Percentiles rank a stretch among this genome's conserved stretches.
phyloP scores from a whole-genome alignment of 345 rosid genomes.

The Melastoma malabathricum region DNA sequence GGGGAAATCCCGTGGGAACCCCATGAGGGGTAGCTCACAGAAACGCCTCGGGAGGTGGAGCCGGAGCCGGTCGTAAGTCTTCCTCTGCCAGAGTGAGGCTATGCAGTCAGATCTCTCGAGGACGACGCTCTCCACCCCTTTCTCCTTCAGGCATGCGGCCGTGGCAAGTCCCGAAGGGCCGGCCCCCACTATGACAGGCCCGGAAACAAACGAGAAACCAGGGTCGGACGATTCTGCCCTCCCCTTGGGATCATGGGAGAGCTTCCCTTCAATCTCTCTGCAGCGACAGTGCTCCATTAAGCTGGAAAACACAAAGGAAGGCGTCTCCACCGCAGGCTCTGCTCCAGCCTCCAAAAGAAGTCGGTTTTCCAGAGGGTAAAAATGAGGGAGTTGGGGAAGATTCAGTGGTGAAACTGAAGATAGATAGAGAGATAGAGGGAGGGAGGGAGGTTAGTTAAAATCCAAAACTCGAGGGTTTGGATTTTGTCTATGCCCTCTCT shows the following conservation, averaged over 20 bases:
- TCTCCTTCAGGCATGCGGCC: constrained; percentile 54
- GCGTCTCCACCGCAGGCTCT: background rate
- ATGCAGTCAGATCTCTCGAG: constrained; percentile 65
- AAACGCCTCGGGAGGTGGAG: constrained; percentile 75
- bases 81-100: constrained; percentile 73
- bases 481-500: constrained; percentile 3
- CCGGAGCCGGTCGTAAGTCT: constrained; percentile 62
- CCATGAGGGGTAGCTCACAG: constrained; percentile 67
- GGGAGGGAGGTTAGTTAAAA: background rate
- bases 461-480: background rate
- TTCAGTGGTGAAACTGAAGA: background rate
- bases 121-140: constrained; percentile 28
- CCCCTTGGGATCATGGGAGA: constrained; percentile 42
- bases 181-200: constrained; percentile 65
- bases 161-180: constrained; percentile 75
- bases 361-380: constrained; percentile 3
- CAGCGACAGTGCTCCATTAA: constrained; percentile 31
- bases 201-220: constrained; percentile 16
- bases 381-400: constrained; percentile 1
- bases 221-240: constrained; percentile 10
- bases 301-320: background rate
- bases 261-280: constrained; percentile 74
- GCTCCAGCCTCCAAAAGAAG: background rate
- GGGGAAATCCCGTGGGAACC: constrained; percentile 44
- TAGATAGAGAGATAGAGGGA: constrained; percentile 1